phyloP scores from a whole-genome alignment of 2,329 filamentous ascomycete genomes.

The Xylaria sp. region DNA sequence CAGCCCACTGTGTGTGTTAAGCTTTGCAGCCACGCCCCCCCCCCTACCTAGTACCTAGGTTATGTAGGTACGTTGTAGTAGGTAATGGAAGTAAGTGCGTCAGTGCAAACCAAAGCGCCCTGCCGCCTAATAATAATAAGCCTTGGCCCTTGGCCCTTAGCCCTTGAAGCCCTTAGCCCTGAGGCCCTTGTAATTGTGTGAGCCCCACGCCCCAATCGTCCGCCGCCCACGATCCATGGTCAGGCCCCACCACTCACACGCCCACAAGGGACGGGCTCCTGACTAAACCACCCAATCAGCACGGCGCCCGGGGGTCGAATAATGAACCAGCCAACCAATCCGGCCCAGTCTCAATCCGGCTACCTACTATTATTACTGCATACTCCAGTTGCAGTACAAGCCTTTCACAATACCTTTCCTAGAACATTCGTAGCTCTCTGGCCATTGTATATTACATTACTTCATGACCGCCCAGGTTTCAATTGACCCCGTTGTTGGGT shows the following conservation, averaged over 20 bases:
- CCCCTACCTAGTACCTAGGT: too few species aligned
- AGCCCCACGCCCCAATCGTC: slow-evolving; percentile 17
- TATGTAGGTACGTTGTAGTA: too few species aligned
- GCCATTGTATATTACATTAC: slow-evolving; percentile 31
- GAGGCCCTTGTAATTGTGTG: too few species aligned
- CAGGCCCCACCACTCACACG: background rate
- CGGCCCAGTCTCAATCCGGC: slow-evolving; percentile 27
- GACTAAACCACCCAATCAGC: slow-evolving; percentile 23
- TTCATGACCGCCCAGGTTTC: slow-evolving; percentile 30
- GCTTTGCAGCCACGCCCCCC: background rate
- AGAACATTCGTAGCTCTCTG: slow-evolving; percentile 30
- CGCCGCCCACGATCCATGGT: background rate
- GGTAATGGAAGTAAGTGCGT: background rate
- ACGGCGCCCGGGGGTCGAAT: slow-evolving; percentile 5
- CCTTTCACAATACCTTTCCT: slow-evolving; percentile 8
- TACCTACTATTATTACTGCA: slow-evolving; percentile 22
- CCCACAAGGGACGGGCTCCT: slow-evolving; percentile 1
- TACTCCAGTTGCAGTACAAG: slow-evolving; percentile 10
- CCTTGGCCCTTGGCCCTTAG: slow-evolving; percentile 2
- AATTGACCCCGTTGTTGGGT: slow-evolving; percentile 26
- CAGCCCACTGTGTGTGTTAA: too few species aligned
- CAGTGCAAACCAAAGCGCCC: background rate
- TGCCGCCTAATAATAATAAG: background rate
- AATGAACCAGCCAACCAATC: slow-evolving; percentile 23
- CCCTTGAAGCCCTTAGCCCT: background rate